Conservation (phyloP, 1,284 basidiomycete genomes). For the Puccinia triticina region DNA sequence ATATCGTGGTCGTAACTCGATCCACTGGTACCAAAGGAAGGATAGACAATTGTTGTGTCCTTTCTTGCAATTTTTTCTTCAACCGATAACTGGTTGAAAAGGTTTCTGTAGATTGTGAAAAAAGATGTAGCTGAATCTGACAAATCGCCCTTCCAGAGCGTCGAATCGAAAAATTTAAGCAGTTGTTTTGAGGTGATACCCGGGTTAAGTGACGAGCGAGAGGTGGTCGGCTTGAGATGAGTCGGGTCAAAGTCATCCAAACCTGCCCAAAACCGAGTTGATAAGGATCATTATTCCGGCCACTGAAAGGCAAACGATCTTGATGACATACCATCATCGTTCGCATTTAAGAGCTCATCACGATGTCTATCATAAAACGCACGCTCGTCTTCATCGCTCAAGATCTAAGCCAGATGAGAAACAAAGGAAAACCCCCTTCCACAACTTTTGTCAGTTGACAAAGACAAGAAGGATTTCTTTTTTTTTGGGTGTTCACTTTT, state of each 20-base stretch:
- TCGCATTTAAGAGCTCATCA: conserved; percentile 41
- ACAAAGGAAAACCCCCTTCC: conserved; percentile 7
- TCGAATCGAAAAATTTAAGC: conserved; percentile 47
- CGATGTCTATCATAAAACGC: conserved; percentile 51
- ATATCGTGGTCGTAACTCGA: conserved; percentile 68
- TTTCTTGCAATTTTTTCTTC: conserved; percentile 73
- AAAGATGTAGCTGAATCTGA: conserved; percentile 63
- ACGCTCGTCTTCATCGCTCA: conserved; percentile 48
- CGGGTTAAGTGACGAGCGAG: conserved; percentile 36
- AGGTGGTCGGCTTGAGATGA: conserved; percentile 24
- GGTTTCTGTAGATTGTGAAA: conserved; percentile 83
- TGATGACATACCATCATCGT: conserved; percentile 26
- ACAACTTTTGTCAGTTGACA: background rate
- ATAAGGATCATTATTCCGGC: background rate
- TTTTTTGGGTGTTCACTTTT: background rate
- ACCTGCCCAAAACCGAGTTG: background rate
- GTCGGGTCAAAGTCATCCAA: conserved; percentile 46
- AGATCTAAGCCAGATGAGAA: conserved; percentile 10
- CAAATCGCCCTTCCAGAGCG: conserved; percentile 49
- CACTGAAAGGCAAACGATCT: background rate
- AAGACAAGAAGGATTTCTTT: background rate
- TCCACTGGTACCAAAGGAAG: conserved; percentile 78
- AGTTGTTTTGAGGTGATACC: conserved; percentile 36
- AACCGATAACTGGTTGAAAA: conserved; percentile 80
- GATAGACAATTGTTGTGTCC: conserved; percentile 65